phyloP scores from a whole-genome alignment of 177 flowering plant species.

The Vitis hybrid region DNA sequence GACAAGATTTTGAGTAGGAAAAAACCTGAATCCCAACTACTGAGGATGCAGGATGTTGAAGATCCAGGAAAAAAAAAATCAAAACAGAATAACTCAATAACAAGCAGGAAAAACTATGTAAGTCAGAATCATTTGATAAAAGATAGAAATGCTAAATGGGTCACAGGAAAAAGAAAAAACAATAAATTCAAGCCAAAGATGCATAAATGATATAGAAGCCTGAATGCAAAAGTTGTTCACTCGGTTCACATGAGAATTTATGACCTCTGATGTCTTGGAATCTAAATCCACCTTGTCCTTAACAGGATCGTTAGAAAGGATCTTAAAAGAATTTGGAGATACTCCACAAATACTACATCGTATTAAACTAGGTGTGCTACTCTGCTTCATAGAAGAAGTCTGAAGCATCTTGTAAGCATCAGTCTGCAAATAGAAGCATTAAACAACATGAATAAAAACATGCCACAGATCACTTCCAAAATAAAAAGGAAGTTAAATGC shows the following conservation, averaged over 20 bases:
- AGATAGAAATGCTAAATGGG: neutral
- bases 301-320: constrained; percentile 32
- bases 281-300: constrained; percentile 26
- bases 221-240: neutral
- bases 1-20: too few relatives aligned
- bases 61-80: too few relatives aligned
- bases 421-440: constrained; percentile 36
- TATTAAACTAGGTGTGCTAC: constrained; percentile 23
- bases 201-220: neutral
- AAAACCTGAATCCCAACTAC: too few relatives aligned
- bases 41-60: too few relatives aligned
- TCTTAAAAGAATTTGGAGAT: constrained; percentile 43
- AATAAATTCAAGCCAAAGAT: neutral
- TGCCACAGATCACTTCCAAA: neutral
- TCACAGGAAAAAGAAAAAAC: neutral
- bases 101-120: too few relatives aligned
- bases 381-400: constrained; percentile 21
- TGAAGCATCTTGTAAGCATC: constrained; percentile 55
- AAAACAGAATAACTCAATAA: too few relatives aligned
- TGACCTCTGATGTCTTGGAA: constrained; percentile 42
- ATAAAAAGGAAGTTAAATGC: too few relatives aligned
- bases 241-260: neutral
- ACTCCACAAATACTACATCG: constrained; percentile 62
- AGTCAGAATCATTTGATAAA: neutral
- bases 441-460: neutral